phyloP scores from a whole-genome alignment of 768 basidiomycete species.

The Rhodotorula kratochvilovae region DNA sequence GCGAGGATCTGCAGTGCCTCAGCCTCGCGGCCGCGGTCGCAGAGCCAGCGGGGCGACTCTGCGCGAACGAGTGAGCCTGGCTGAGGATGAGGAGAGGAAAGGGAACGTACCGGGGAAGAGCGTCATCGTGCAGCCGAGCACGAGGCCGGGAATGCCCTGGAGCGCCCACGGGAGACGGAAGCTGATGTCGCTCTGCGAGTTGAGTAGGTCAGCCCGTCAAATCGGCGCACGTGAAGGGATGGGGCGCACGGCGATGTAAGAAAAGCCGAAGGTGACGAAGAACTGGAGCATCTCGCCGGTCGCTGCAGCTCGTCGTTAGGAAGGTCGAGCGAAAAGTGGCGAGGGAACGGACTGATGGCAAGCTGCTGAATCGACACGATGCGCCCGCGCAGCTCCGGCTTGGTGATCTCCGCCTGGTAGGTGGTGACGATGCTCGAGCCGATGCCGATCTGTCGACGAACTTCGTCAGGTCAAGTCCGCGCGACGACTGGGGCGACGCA shows the following conservation, averaged over 20 bases:
- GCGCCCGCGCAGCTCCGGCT: slow-evolving; percentile 62
- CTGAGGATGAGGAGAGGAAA: no score
- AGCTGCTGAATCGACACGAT: slow-evolving; percentile 75
- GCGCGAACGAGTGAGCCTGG: neutral
- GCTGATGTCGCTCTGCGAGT: slow-evolving; percentile 54
- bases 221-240: no score
- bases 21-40: slow-evolving; percentile 1
- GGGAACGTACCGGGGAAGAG: slow-evolving; percentile 56
- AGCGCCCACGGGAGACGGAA: slow-evolving; percentile 52
- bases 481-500: neutral
- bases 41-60: slow-evolving; percentile 2
- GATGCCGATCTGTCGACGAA: slow-evolving; percentile 10
- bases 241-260: slow-evolving; percentile 49
- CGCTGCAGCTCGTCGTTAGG: neutral
- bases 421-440: slow-evolving; percentile 4
- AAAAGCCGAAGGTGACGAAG: slow-evolving; percentile 45
- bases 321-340: neutral
- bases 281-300: neutral
- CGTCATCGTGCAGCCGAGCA: slow-evolving; percentile 64
- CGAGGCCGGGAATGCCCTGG: slow-evolving; percentile 70
- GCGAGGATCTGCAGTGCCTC: slow-evolving; percentile 70
- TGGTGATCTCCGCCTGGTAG: slow-evolving; percentile 44
- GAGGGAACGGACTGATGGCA: slow-evolving; percentile 37
- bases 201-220: no score
- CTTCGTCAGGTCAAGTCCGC: no score